A percentile compares a stretch with the other conserved stretches of the same genome.
These are phyloP conservation scores for Lactarius sp. DNA, from an alignment of 768 basidiomycete genomes.

Conservation along the genomic window DNA sequence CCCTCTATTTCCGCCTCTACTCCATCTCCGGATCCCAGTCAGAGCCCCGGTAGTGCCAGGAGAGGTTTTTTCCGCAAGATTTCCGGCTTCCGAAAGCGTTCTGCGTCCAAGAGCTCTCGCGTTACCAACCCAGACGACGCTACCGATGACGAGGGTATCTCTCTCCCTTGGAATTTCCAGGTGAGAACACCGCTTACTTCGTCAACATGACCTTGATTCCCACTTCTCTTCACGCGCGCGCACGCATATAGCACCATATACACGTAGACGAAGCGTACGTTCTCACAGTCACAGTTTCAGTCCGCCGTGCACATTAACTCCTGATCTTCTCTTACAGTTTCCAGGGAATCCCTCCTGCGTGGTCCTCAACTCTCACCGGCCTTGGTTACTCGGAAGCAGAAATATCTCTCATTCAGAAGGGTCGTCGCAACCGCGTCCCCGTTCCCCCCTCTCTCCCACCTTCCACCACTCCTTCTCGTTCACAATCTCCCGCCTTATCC, in stretches of 20 bases:
- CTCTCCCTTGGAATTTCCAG: conserved; percentile 25
- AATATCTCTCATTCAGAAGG: conserved; percentile 22
- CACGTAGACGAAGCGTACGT: conserved; percentile 26
- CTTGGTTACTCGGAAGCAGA: conserved; percentile 26
- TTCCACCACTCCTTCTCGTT: background rate
- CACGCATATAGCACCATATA: conserved; percentile 21
- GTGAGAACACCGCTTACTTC: background rate
- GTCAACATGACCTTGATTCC: background rate
- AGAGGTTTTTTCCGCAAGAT: conserved; percentile 23
- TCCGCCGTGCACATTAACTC: background rate
- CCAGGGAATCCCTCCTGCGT: conserved; percentile 22
- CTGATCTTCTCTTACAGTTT: conserved; percentile 8
- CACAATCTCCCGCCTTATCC: conserved; percentile 16
- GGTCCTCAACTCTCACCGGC: conserved; percentile 18
- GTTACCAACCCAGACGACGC: background rate
- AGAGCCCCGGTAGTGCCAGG: background rate
- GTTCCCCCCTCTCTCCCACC: background rate
- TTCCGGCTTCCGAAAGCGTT: conserved; percentile 18
- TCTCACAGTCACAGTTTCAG: background rate
- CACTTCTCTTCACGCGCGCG: background rate
- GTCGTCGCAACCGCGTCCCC: conserved; percentile 21
- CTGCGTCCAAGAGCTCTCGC: conserved; percentile 16
- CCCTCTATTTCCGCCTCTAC: background rate
- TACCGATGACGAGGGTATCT: conserved; percentile 19
- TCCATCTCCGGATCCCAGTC: background rate